These are phyloP conservation scores for Saturnispora sekii DNA, from an alignment of 805 yeast genomes.

Conservation along the genomic window DNA sequence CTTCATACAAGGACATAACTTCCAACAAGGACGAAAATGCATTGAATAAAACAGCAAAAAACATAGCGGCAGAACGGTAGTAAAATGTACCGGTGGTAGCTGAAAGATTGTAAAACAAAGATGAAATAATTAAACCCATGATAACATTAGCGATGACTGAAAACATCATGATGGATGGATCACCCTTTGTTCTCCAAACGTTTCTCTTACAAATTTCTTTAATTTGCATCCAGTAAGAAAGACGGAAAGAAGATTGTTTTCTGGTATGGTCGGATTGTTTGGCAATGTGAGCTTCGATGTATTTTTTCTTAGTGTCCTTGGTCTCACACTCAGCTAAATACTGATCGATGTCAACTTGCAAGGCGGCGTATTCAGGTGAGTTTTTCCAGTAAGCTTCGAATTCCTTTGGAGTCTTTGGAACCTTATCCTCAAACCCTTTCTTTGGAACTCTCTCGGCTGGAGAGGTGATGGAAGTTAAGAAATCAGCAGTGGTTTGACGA, in stretches of 20 bases:
- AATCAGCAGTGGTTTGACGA: conserved; percentile 40
- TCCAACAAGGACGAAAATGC: conserved; percentile 54
- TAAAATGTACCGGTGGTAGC: conserved; percentile 38
- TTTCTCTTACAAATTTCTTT: conserved; percentile 37
- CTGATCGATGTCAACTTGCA: conserved; percentile 30
- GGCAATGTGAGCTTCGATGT: conserved; percentile 25
- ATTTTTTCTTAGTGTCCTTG: conserved; percentile 7
- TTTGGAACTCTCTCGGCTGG: conserved; percentile 25
- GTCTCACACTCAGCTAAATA: conserved; percentile 10
- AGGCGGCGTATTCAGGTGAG: conserved; percentile 25
- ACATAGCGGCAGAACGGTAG: conserved; percentile 53
- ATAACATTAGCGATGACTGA: conserved; percentile 35
- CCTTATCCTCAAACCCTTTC: conserved; percentile 29
- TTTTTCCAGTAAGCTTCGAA: conserved; percentile 32
- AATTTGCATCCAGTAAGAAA: conserved; percentile 44
- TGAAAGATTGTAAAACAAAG: conserved; percentile 45
- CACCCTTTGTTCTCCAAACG: conserved; percentile 39
- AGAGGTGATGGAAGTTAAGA: conserved; percentile 30
- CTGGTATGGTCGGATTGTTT: conserved; percentile 41
- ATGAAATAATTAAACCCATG: conserved; percentile 48
- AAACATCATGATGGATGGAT: conserved; percentile 37
- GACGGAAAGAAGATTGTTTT: conserved; percentile 42
- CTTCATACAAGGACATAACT: conserved; percentile 43
- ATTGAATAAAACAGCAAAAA: conserved; percentile 56
- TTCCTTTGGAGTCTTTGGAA: conserved; percentile 33